These are phyloP conservation scores for Aspergillus panamensis DNA, from an alignment of 495 filamentous ascomycete genomes.

Conservation along the genomic window DNA sequence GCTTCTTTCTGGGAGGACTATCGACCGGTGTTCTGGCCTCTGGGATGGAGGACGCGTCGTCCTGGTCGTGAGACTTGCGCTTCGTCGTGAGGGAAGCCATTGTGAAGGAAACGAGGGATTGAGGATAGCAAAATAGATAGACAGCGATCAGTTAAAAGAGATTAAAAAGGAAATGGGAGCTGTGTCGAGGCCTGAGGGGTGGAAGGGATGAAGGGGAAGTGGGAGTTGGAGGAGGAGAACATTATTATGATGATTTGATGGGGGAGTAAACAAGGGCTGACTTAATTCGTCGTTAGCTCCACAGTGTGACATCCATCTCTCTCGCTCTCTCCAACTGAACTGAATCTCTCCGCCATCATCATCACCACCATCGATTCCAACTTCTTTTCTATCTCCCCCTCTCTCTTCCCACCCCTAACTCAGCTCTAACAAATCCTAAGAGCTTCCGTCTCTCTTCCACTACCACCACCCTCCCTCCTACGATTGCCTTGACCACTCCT, in stretches of 20 bases:
- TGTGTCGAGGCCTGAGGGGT: slow-evolving; percentile 7
- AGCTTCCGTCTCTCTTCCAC: slow-evolving; percentile 1
- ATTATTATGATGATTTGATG: slow-evolving; percentile 5
- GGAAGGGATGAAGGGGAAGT: slow-evolving; percentile 18
- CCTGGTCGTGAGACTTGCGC: slow-evolving; percentile 53
- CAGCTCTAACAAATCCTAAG: slow-evolving; percentile 2
- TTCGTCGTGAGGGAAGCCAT: slow-evolving; percentile 59
- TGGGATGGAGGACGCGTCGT: slow-evolving; percentile 31
- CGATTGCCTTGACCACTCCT: background rate
- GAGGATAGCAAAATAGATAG: background rate
- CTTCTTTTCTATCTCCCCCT: too few relatives aligned
- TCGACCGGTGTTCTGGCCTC: slow-evolving; percentile 44
- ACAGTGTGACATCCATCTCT: slow-evolving; percentile 27
- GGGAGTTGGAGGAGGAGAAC: slow-evolving; percentile 23
- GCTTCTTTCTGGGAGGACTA: slow-evolving; percentile 59
- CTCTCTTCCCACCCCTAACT: background rate
- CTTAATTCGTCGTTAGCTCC: slow-evolving; percentile 25
- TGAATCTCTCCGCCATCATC: slow-evolving; percentile 11
- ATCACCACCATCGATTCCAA: background rate
- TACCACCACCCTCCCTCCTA: background rate
- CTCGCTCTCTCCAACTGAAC: slow-evolving; percentile 8
- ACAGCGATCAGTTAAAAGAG: background rate
- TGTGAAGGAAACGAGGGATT: slow-evolving; percentile 6
- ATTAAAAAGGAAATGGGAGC: background rate
- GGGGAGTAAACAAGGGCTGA: slow-evolving; percentile 32